Percentiles rank a stretch among this genome's conserved stretches.
Evolutionary conservation across 179 eudicot species (phyloP).

Genomic region (Silene noctiflora): DNA sequence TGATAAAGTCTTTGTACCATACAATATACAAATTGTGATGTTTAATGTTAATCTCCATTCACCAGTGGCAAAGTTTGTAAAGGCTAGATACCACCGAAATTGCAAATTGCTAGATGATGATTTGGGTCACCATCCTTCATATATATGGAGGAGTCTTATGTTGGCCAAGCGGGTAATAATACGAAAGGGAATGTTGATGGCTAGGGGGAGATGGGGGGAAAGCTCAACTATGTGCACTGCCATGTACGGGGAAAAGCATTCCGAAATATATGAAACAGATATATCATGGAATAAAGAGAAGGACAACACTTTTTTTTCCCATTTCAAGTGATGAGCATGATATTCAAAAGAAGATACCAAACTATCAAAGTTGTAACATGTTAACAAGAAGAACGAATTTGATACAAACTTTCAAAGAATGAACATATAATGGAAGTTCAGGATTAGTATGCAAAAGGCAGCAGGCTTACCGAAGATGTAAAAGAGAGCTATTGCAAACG

Average conservation of each 20-base stretch:
- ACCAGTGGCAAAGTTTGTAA: too few species aligned
- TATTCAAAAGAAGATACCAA: background rate
- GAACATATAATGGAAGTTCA: background rate
- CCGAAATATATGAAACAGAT: background rate
- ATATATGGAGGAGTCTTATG: too few species aligned
- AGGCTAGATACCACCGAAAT: too few species aligned
- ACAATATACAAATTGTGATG: too few species aligned
- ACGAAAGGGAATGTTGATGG: too few species aligned
- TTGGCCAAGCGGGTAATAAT: too few species aligned
- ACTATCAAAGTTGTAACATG: background rate
- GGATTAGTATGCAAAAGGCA: background rate
- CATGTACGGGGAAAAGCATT: background rate
- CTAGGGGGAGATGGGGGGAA: too few species aligned
- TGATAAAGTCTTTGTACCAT: background rate
- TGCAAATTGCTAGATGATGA: too few species aligned
- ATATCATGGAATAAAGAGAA: background rate
- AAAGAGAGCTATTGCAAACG: conserved; percentile 77
- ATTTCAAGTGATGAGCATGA: background rate
- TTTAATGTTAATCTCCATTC: too few species aligned
- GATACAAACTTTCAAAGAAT: background rate
- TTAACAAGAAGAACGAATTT: conserved; percentile 2
- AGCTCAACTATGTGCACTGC: background rate
- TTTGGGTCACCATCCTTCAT: too few species aligned
- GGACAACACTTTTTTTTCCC: background rate
- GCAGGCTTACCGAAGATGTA: conserved; percentile 68